Evolutionary conservation across 139 green algal species (phyloP).

Genomic region (Chlorella ohadii): DNA sequence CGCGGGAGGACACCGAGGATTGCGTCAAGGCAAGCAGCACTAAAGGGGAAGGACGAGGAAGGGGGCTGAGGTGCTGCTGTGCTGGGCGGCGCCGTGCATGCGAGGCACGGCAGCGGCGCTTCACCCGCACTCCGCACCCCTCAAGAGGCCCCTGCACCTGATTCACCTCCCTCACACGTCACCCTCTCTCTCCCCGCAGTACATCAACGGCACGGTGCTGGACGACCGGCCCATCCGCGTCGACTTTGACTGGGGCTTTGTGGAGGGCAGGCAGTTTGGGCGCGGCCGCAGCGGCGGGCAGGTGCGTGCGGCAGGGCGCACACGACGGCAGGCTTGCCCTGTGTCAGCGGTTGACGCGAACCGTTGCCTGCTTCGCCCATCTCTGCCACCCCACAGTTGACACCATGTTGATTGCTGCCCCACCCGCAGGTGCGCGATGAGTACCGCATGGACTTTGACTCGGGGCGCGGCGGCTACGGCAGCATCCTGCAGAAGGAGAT

Average conservation of each 20-base stretch:
- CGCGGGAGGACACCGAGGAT: constrained; percentile 80
- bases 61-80: background rate
- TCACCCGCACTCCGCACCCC: too few species aligned
- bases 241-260: constrained; percentile 98
- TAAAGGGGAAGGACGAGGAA: background rate
- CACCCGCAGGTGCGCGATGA: constrained; percentile 93
- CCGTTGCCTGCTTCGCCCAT: too few species aligned
- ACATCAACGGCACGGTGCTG: constrained; percentile 93
- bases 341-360: too few species aligned
- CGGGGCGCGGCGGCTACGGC: constrained; percentile 84
- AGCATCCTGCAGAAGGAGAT: constrained; percentile 51
- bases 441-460: constrained; percentile 94
- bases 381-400: too few species aligned
- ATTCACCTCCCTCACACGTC: background rate
- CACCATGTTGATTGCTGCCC: too few species aligned
- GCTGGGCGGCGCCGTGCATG: background rate
- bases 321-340: background rate
- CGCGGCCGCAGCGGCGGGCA: constrained; percentile 91
- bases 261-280: constrained; percentile 96
- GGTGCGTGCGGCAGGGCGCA: constrained; percentile 66
- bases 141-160: too few species aligned
- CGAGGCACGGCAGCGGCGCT: background rate
- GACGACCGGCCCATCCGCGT: constrained; percentile 94
- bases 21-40: constrained; percentile 57
- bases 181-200: constrained; percentile 32